phyloP scores from a whole-genome alignment of 2,329 filamentous ascomycete species.

The Nothophoma quercina region DNA sequence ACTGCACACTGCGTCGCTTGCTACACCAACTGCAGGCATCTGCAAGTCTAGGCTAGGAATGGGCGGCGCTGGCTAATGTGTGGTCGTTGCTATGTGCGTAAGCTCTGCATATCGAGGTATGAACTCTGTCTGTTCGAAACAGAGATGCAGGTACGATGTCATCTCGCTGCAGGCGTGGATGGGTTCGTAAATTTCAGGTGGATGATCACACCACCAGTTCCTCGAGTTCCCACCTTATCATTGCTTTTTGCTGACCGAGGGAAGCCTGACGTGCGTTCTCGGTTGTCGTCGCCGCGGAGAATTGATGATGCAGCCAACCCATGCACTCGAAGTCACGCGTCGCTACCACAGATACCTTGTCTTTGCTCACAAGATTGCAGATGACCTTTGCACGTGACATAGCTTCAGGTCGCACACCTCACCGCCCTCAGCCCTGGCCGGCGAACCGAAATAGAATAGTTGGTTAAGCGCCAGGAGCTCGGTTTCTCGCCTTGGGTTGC shows the following conservation, averaged over 20 bases:
- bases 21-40: constrained; percentile 1
- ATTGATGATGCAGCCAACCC: background rate
- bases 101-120: background rate
- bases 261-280: no score
- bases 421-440: constrained; percentile 4
- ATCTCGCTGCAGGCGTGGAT: constrained; percentile 7
- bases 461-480: constrained; percentile 3
- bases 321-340: background rate
- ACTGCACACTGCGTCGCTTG: constrained; percentile 10
- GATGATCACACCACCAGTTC: constrained; percentile 5
- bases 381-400: constrained; percentile 6
- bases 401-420: constrained; percentile 3
- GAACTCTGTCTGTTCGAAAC: constrained; percentile 10
- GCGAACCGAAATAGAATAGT: constrained; percentile 8
- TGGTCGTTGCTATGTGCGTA: constrained; percentile 3
- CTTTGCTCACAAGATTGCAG: background rate
- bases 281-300: background rate
- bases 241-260: constrained; percentile 5
- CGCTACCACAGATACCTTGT: background rate
- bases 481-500: background rate
- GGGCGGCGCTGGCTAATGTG: no score
- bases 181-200: background rate
- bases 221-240: background rate
- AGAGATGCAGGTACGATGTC: constrained; percentile 12
- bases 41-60: constrained; percentile 5